These are phyloP conservation scores for Silene conica DNA, from an alignment of 148 eudicot genomes.

Conservation along the genomic window DNA sequence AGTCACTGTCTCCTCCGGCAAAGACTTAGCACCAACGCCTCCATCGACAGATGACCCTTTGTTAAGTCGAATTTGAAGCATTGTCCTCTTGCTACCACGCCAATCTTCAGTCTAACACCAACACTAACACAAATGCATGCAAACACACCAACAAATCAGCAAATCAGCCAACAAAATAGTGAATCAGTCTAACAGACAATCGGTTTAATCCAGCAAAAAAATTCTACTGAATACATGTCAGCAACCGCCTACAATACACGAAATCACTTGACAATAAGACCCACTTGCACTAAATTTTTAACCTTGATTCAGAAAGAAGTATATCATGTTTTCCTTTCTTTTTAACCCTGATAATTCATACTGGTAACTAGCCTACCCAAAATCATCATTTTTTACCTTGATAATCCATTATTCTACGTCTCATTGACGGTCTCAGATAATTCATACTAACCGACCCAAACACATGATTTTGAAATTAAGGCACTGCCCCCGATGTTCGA, in stretches of 20 bases:
- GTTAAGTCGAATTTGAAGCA: conserved; percentile 90
- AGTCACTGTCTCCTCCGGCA: conserved; percentile 62
- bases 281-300: neutral
- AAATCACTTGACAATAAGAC: neutral
- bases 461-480: no score
- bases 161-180: neutral
- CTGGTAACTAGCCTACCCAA: no score
- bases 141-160: neutral
- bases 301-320: neutral
- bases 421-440: neutral
- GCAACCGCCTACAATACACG: neutral
- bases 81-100: conserved; percentile 24
- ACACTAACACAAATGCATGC: neutral
- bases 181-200: no score
- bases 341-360: no score
- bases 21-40: conserved; percentile 44
- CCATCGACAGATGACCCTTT: conserved; percentile 59
- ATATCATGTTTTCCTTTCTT: neutral
- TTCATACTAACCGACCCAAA: neutral
- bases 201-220: neutral
- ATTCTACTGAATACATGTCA: neutral
- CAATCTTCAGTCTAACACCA: neutral
- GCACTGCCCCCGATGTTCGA: neutral
- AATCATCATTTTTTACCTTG: no score
- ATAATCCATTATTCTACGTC: no score